These are phyloP conservation scores for Ustilago curta DNA, from an alignment of 1,284 basidiomycete species.

Conservation along the genomic window DNA sequence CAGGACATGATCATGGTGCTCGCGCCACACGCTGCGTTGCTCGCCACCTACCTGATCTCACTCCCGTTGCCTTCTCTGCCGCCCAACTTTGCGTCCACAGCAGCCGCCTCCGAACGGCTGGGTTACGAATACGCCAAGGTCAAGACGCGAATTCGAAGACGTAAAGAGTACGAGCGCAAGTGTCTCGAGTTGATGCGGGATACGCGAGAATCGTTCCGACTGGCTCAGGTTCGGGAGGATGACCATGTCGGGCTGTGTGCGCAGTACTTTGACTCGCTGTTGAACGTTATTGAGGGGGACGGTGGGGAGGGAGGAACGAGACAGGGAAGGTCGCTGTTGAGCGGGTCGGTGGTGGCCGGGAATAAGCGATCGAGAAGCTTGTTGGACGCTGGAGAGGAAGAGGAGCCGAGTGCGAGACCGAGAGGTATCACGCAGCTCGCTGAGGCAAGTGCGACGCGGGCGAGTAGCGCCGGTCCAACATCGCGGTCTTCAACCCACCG, in stretches of 20 bases:
- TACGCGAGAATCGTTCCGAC: slow-evolving; percentile 35
- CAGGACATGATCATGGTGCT: slow-evolving; percentile 57
- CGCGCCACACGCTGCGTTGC: slow-evolving; percentile 49
- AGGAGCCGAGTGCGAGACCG: slow-evolving; percentile 1
- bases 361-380: slow-evolving; percentile 37
- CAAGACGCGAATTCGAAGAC: slow-evolving; percentile 36
- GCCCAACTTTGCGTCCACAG: slow-evolving; percentile 16
- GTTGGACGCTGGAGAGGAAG: slow-evolving; percentile 14
- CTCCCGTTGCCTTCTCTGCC: slow-evolving; percentile 35
- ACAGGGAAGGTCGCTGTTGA: slow-evolving; percentile 19
- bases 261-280: slow-evolving; percentile 46
- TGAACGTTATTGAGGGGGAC: slow-evolving; percentile 49
- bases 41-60: slow-evolving; percentile 52
- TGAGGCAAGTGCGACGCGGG: slow-evolving; percentile 1
- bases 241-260: slow-evolving; percentile 49
- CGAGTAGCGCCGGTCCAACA: slow-evolving; percentile 19
- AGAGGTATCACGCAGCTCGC: slow-evolving; percentile 14
- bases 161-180: slow-evolving; percentile 54
- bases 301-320: slow-evolving; percentile 6
- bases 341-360: slow-evolving; percentile 22
- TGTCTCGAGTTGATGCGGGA: slow-evolving; percentile 47
- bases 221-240: slow-evolving; percentile 32
- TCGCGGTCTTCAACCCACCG: neutral
- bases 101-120: slow-evolving; percentile 20
- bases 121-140: slow-evolving; percentile 38